Percentiles rank a stretch among this genome's conserved stretches.
These are phyloP conservation scores for Ceratocystis diversiconidia DNA, from an alignment of 2,329 filamentous ascomycete genomes.

Conservation along the genomic window DNA sequence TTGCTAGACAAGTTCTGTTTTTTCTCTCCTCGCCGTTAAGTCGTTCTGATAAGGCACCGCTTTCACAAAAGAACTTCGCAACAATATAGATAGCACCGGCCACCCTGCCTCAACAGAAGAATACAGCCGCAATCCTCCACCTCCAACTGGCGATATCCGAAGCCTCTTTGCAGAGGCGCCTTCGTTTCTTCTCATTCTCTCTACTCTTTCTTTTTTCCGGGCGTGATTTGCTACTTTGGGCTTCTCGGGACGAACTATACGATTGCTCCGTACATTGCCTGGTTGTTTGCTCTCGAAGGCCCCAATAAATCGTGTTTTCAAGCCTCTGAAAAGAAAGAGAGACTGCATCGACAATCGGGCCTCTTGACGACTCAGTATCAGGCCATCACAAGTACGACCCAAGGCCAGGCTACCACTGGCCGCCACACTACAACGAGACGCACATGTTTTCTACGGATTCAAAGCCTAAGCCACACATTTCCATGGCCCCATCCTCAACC, in stretches of 20 bases:
- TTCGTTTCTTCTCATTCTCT: not conserved
- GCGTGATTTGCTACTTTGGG: not conserved
- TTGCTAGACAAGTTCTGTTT: too few relatives aligned
- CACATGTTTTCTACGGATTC: not conserved
- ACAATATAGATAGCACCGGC: not conserved
- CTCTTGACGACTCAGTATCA: too few relatives aligned
- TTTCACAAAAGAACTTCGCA: not conserved
- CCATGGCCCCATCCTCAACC: constrained; percentile 10
- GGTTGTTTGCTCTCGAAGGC: too few relatives aligned
- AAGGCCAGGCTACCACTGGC: not conserved
- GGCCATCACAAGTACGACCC: not conserved
- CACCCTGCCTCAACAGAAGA: not conserved
- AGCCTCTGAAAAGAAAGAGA: too few relatives aligned
- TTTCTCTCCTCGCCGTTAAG: too few relatives aligned
- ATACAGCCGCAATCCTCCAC: not conserved
- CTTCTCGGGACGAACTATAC: too few relatives aligned
- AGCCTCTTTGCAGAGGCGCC: constrained; percentile 1
- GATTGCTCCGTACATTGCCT: too few relatives aligned
- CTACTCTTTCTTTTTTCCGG: not conserved
- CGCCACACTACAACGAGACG: not conserved
- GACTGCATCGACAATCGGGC: too few relatives aligned
- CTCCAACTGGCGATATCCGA: not conserved
- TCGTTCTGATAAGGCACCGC: too few relatives aligned
- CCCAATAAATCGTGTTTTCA: too few relatives aligned
- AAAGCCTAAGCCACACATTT: not conserved